phyloP scores from a whole-genome alignment of 164 flowering plant species.

The Stephania cephalantha region DNA sequence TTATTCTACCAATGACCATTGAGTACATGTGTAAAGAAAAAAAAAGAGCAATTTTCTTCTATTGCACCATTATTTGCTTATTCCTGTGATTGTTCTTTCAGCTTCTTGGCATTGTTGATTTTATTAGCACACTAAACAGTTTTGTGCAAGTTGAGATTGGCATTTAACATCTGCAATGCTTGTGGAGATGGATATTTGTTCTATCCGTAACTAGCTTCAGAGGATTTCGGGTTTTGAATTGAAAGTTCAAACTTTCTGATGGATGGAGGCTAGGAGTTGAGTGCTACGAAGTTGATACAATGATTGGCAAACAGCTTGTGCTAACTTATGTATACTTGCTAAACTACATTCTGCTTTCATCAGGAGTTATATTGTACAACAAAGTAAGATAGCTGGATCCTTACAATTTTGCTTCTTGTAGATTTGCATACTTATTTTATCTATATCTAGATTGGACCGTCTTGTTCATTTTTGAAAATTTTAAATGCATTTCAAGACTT shows the following conservation, averaged over 20 bases:
- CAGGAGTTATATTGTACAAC: conserved; percentile 87
- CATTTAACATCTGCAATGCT: not conserved
- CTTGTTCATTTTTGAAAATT: too few species aligned
- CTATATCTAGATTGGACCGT: too few species aligned
- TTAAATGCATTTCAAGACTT: too few species aligned
- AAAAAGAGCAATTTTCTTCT: not conserved
- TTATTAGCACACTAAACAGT: not conserved
- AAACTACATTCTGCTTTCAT: conserved; percentile 72
- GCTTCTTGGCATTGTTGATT: conserved; percentile 2
- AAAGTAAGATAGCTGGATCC: conserved; percentile 37
- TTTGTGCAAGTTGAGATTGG: not conserved
- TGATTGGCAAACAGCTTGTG: conserved; percentile 59
- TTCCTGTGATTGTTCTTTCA: conserved; percentile 8
- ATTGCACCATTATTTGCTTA: not conserved
- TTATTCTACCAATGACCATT: too few species aligned
- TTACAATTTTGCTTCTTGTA: not conserved
- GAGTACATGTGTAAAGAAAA: too few species aligned
- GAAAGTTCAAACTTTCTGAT: conserved; percentile 6
- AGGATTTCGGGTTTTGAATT: conserved; percentile 4
- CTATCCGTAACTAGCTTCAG: not conserved
- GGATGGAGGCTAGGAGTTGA: conserved; percentile 8
- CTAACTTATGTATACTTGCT: conserved; percentile 75
- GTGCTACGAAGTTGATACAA: conserved; percentile 22
- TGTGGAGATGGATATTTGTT: conserved; percentile 3
- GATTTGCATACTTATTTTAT: too few species aligned